Base-by-base conservation (phyloP, 2,329 filamentous ascomycete genomes). In the Aspergillus pseudoviridinutans region DNA sequence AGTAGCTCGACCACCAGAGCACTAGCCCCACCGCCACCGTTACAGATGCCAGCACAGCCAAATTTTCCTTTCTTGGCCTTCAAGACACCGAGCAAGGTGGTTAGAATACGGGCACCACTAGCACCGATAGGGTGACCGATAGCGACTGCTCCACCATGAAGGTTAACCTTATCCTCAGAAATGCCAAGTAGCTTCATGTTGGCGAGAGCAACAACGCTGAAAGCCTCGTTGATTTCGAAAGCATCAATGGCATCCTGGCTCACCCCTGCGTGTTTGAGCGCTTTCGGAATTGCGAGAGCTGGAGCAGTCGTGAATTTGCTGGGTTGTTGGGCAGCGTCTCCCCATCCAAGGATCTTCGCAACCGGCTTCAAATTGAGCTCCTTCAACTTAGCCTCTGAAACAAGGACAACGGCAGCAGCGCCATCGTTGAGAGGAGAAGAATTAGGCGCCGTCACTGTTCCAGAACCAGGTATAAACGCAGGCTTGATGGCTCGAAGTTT, bases 221-320 rank as follows among this genome's bases (percentile, higher is more conserved):
- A 99, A 46, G 94, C 94, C 82, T 99, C 94, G 82, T 99, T 99
- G 83, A 99, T 97, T 83, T 99, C 94, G 76, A 94, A 99, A 67
- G 87, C 94, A 71, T 97, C 93, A 58, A 99, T 83, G 58, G 90
- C 83, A 62, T 88, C 85, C 66, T 87, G 83, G 57, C 86, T 84
- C 61, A 99, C 79, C 61, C 90, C 90, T 60, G 94, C 94, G 78
- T 99, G 93, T 83, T 93, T 92, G 71, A 99, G 85, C 58, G 94
- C 94, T 83, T 97, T 99, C 74, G 94, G 94, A 68, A 99, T 95
- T 64, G 94, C 94, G 56, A 97, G 85, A 22, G 94, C 85, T 9
- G 94, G 94, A 8, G 94, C 89, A 51, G 92, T 94, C 65, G 94
- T 99, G 85, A 99, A 99, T 76, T 94, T 94, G 80, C 88, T 90